A percentile compares a stretch with the other conserved stretches of the same genome.
Evolutionary conservation across 2,329 filamentous ascomycete species (phyloP).

Genomic region (Ophiobolus disseminans): DNA sequence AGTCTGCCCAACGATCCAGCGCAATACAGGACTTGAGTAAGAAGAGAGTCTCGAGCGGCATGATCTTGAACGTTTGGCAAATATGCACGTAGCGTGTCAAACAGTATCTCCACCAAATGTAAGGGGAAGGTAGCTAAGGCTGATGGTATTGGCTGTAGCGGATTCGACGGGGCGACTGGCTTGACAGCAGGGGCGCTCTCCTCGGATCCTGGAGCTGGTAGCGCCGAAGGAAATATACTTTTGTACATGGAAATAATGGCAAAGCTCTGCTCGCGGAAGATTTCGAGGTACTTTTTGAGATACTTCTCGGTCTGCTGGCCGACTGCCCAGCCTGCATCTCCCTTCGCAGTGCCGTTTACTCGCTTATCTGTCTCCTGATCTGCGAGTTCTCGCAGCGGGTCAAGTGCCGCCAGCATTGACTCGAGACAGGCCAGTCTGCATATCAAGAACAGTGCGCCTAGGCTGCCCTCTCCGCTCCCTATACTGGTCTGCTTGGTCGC

Average conservation of each 20-base stretch:
- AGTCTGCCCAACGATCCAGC: constrained; percentile 88
- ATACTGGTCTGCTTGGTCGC: constrained; percentile 37
- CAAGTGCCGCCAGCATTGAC: constrained; percentile 79
- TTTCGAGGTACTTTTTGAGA: constrained; percentile 93
- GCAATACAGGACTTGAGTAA: constrained; percentile 93
- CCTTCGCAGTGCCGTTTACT: constrained; percentile 30
- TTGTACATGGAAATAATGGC: constrained; percentile 93
- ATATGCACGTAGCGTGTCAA: constrained; percentile 76
- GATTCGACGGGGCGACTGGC: constrained; percentile 34
- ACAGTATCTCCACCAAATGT: constrained; percentile 80
- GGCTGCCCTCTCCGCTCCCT: constrained; percentile 64
- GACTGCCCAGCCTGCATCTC: constrained; percentile 64
- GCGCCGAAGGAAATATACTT: constrained; percentile 77
- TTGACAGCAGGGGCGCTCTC: constrained; percentile 36
- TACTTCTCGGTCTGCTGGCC: constrained; percentile 95
- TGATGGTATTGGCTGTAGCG: constrained; percentile 68
- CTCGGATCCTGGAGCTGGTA: constrained; percentile 49
- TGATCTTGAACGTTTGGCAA: constrained; percentile 83
- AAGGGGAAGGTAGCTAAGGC: constrained; percentile 84
- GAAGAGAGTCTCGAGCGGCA: constrained; percentile 80
- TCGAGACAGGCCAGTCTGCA: constrained; percentile 83
- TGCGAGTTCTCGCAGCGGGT: constrained; percentile 85
- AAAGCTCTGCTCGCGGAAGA: constrained; percentile 97
- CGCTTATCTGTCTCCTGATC: constrained; percentile 76
- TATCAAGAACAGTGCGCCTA: constrained; percentile 85